phyloP scores from a whole-genome alignment of 306 rosid genomes.

The Hylodesmum podocarpum region DNA sequence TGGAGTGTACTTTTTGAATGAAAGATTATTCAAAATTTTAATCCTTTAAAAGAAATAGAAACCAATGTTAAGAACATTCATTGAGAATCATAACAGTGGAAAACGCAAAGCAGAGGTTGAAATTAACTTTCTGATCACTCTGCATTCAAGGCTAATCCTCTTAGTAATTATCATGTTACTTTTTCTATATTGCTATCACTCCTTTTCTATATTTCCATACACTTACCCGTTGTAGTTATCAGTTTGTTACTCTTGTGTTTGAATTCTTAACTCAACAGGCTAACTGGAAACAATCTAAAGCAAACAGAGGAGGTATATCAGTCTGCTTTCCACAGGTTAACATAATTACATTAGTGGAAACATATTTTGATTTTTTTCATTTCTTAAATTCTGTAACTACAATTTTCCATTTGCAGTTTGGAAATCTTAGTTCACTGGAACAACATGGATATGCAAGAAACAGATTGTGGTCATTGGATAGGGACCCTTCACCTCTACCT shows the following conservation, averaged over 20 bases:
- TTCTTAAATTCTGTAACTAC: neutral
- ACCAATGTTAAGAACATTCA: neutral
- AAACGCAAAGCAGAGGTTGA: neutral
- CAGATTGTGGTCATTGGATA: constrained; percentile 58
- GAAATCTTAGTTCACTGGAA: constrained; percentile 27
- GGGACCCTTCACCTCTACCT: constrained; percentile 55
- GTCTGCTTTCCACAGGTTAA: constrained; percentile 61
- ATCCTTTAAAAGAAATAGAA: neutral
- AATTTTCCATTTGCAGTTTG: constrained; percentile 45
- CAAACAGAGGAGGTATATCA: constrained; percentile 63
- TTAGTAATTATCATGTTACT: neutral
- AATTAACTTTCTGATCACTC: neutral
- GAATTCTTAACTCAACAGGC: constrained; percentile 38
- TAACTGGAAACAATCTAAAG: constrained; percentile 48
- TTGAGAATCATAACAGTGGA: neutral
- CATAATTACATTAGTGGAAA: neutral
- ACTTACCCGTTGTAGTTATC: neutral
- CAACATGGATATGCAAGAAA: constrained; percentile 52
- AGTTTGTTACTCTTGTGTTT: neutral
- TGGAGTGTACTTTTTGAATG: neutral
- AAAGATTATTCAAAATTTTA: neutral
- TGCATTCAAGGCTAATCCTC: neutral
- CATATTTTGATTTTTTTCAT: constrained; percentile 1
- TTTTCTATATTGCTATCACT: no score
- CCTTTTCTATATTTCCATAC: neutral